A percentile compares a stretch with the other conserved stretches of the same genome.
These are phyloP conservation scores for Solanum peruvianum DNA, from an alignment of 257 asterid species.

Conservation along the genomic window DNA sequence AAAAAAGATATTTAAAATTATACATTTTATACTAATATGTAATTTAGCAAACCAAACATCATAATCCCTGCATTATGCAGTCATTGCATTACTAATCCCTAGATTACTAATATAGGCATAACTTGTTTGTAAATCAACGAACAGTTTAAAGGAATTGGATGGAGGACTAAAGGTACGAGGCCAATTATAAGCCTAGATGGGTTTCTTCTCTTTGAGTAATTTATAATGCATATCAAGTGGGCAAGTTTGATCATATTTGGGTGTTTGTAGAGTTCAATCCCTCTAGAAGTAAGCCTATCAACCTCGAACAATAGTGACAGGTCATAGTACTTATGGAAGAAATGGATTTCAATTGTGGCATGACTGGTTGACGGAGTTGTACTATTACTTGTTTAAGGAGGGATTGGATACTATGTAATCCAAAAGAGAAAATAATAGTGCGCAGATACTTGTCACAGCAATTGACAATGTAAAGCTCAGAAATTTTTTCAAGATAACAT, in stretches of 20 bases:
- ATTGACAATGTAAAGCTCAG: background rate
- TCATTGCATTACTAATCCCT: background rate
- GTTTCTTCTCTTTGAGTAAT: background rate
- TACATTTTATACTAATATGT: background rate
- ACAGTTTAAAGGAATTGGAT: background rate
- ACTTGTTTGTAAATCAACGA: background rate
- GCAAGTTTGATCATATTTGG: background rate
- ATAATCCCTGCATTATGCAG: background rate
- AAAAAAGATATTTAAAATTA: background rate
- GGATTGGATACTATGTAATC: slow-evolving; percentile 41
- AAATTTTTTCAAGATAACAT: background rate
- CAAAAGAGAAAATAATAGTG: slow-evolving; percentile 28
- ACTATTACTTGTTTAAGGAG: slow-evolving; percentile 41
- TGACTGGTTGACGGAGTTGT: slow-evolving; percentile 57
- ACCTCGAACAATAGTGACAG: background rate
- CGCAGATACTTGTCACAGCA: background rate
- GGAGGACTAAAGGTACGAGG: background rate
- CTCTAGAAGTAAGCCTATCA: background rate
- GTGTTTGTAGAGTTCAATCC: background rate
- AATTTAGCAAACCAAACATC: background rate
- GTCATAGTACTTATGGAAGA: background rate
- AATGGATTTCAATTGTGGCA: slow-evolving; percentile 43
- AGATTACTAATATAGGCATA: background rate
- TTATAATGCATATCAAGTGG: background rate
- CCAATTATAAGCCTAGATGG: background rate